Evolutionary conservation across 164 flowering plant species (phyloP).

Genomic region (Annona squamosa): DNA sequence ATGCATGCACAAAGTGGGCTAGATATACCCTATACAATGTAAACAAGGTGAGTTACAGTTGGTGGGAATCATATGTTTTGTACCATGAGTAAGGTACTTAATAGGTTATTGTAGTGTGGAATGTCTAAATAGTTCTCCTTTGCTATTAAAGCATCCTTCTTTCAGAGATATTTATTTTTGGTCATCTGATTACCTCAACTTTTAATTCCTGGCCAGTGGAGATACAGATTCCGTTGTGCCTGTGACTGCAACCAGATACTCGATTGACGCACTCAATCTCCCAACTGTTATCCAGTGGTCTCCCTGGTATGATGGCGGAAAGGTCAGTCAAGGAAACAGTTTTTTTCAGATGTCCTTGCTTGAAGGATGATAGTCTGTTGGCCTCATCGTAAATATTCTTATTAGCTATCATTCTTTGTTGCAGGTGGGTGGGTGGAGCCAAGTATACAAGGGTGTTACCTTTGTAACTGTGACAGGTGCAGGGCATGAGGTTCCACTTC

Average conservation of each 20-base stretch:
- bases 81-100: too few relatives aligned
- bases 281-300: slow-evolving; percentile 72
- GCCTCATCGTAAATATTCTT: not conserved
- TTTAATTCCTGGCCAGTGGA: slow-evolving; percentile 48
- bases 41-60: too few relatives aligned
- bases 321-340: slow-evolving; percentile 42
- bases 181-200: too few relatives aligned
- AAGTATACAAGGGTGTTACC: slow-evolving; percentile 84
- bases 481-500: slow-evolving; percentile 96
- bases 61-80: too few relatives aligned
- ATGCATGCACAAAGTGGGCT: too few relatives aligned
- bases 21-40: too few relatives aligned
- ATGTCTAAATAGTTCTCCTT: too few relatives aligned
- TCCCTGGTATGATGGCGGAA: slow-evolving; percentile 79
- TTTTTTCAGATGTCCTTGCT: not conserved
- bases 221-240: slow-evolving; percentile 97
- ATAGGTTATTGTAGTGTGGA: too few relatives aligned
- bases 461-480: slow-evolving; percentile 82
- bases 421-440: slow-evolving; percentile 99
- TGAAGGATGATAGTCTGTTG: not conserved
- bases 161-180: too few relatives aligned
- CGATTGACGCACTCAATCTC: slow-evolving; percentile 77
- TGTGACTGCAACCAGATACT: slow-evolving; percentile 79
- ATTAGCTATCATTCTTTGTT: not conserved
- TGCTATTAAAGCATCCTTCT: too few relatives aligned